Base-by-base conservation (phyloP, 371 early-diverging fungal species). In the Ordospora colligata region DNA sequence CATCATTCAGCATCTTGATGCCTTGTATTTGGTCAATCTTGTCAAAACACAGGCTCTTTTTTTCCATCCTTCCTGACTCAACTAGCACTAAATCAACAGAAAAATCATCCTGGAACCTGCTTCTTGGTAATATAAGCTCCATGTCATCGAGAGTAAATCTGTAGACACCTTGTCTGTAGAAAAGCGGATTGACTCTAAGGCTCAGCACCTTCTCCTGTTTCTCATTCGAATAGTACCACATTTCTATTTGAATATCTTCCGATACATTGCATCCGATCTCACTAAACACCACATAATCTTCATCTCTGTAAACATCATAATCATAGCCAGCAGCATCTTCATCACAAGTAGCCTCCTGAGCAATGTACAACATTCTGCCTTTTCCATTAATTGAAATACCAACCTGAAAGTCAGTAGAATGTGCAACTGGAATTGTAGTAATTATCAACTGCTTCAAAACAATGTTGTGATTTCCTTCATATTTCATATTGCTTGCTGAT, bases 371-470 rank as follows among this genome's bases (percentile, higher is more conserved):
- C 17, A n/a, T 47, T 27, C 42, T 49, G 12, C 52, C 27, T 32
- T 9, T 52, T 70, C 62, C n/a, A 40, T 21, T 43, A 6, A 76
- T 52, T 50, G 50, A 12, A 19, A 76, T 50, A 9, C 21, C 23
- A 10, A 67, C 22, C 25, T 7, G 19, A 25, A 54, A 65, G 10
- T 46, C 5, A 11, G 11, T 14, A 67, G 51, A 22, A 17, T 37
- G 17, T 32, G 23, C 37, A 32, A 47, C n/a, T 2, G 72, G 73
- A 44, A 67, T 65, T 14, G 68, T 73, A 17, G 77, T 74, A 7
- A 77, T 67, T 49, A 77, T 77, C 19, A 77, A 14, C 23, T 77
- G 77, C 49, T 73, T 77, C 44, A 77, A 65, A n/a, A 46, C 22
- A 22, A 65, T 25, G n/a, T 21, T 12, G 14, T 51, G 47, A n/a